Percentiles rank a stretch among this genome's conserved stretches.
phyloP scores from a whole-genome alignment of 768 basidiomycete genomes.

The Dacryopinax spathularia region DNA sequence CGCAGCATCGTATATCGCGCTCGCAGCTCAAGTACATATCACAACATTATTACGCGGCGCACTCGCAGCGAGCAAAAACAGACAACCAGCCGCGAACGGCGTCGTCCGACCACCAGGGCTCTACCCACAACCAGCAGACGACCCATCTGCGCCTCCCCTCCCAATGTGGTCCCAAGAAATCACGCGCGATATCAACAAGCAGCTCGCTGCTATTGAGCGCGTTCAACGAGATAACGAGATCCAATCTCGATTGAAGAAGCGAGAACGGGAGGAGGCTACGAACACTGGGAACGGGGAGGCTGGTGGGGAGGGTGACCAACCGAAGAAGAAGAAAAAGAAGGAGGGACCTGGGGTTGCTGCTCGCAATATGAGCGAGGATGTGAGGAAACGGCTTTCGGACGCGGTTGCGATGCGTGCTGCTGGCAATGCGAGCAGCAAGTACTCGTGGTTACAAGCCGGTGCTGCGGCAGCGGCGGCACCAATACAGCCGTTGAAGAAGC shows the following conservation, averaged over 20 bases:
- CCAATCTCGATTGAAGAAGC: conserved; percentile 56
- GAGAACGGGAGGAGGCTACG: conserved; percentile 50
- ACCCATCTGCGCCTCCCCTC: conserved; percentile 15
- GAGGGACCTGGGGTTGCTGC: conserved; percentile 75
- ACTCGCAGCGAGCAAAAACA: conserved; percentile 13
- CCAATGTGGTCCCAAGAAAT: conserved; percentile 78
- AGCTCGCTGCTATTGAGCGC: conserved; percentile 58
- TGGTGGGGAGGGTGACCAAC: conserved; percentile 24
- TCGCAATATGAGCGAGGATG: conserved; percentile 81
- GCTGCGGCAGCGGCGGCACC: conserved; percentile 31
- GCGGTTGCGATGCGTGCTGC: conserved; percentile 78
- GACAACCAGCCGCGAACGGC: conserved; percentile 46
- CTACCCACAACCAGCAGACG: conserved; percentile 28
- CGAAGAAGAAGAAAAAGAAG: conserved; percentile 69
- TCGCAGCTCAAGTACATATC: conserved; percentile 62
- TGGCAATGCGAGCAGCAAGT: conserved; percentile 55
- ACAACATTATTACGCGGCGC: conserved; percentile 11
- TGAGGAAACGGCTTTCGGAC: conserved; percentile 83
- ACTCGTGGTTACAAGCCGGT: conserved; percentile 75
- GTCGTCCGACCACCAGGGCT: conserved; percentile 52
- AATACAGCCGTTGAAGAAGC: conserved; percentile 19
- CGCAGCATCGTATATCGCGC: conserved; percentile 58
- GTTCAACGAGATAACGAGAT: conserved; percentile 75
- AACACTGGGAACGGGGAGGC: conserved; percentile 35
- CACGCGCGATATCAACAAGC: conserved; percentile 65